Evolutionary conservation across 306 rosid species (phyloP).

Genomic region (Cicer bijugum): DNA sequence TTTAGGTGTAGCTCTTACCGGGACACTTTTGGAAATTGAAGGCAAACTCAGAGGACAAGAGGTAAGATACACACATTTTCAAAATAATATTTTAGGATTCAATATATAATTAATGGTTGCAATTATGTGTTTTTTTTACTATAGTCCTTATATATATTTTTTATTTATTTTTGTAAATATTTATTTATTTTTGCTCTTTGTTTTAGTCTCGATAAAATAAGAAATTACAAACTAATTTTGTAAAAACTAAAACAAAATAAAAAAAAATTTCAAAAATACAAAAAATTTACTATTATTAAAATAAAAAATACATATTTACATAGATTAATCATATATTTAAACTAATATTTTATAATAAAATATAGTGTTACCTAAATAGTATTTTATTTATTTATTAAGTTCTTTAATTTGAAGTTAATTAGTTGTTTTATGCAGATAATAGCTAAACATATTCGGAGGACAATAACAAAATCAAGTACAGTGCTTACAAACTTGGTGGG

Average conservation of each 20-base stretch:
- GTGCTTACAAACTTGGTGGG: conserved; percentile 62
- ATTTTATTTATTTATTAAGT: neutral
- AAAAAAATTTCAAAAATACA: too few species aligned
- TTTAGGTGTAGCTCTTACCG: conserved; percentile 46
- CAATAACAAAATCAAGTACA: conserved; percentile 53
- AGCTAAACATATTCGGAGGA: conserved; percentile 53
- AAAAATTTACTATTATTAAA: too few species aligned
- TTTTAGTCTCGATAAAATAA: too few species aligned
- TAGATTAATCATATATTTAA: neutral
- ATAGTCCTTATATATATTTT: too few species aligned
- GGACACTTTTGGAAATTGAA: conserved; percentile 49
- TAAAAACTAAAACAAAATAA: too few species aligned
- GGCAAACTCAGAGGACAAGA: conserved; percentile 57
- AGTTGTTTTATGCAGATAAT: conserved; percentile 45
- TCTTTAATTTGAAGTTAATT: neutral
- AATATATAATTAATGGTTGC: too few species aligned
- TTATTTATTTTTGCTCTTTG: too few species aligned
- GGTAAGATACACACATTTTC: conserved; percentile 41
- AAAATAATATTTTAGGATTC: neutral
- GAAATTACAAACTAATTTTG: too few species aligned
- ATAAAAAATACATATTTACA: too few species aligned
- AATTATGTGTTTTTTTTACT: too few species aligned
- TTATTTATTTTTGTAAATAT: too few species aligned
- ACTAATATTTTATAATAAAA: too few species aligned
- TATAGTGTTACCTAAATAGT: neutral